phyloP scores from a whole-genome alignment of 257 asterid genomes.

The Primulina huaijiensis region DNA sequence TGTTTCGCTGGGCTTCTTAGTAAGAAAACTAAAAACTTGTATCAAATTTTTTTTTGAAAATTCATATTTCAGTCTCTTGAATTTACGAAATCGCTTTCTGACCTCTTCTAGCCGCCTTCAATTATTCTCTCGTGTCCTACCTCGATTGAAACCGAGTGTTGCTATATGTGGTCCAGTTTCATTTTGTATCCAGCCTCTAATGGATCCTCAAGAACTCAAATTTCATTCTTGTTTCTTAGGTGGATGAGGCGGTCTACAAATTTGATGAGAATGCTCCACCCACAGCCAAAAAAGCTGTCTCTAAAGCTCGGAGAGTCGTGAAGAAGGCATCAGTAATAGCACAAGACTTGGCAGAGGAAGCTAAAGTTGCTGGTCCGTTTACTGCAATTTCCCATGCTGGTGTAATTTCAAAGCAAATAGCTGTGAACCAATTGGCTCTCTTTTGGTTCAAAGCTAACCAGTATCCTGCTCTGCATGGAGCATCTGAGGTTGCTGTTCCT shows the following conservation, averaged over 20 bases:
- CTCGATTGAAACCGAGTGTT: neutral
- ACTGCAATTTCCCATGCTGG: slow-evolving; percentile 30
- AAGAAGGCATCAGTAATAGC: slow-evolving; percentile 27
- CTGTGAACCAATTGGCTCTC: slow-evolving; percentile 25
- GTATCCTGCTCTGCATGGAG: slow-evolving; percentile 25
- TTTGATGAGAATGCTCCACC: slow-evolving; percentile 40
- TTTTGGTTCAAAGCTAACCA: slow-evolving; percentile 24
- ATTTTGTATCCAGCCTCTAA: neutral
- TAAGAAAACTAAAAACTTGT: neutral
- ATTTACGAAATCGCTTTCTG: neutral
- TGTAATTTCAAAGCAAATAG: slow-evolving; percentile 30
- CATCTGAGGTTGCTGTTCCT: slow-evolving; percentile 29
- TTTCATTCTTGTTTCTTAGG: slow-evolving; percentile 21
- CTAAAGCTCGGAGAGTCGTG: slow-evolving; percentile 13
- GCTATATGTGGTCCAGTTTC: neutral
- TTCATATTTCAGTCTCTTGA: neutral
- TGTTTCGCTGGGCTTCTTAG: neutral
- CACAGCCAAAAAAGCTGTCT: slow-evolving; percentile 29
- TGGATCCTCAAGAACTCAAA: neutral
- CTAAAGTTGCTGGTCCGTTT: slow-evolving; percentile 29
- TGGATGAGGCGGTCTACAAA: slow-evolving; percentile 27
- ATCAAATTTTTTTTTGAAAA: no score
- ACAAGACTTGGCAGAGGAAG: slow-evolving; percentile 28
- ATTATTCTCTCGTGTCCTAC: neutral
- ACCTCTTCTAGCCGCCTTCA: neutral